phyloP scores from a whole-genome alignment of 176 grass and related monocot genomes.

The Hordeum marinum region DNA sequence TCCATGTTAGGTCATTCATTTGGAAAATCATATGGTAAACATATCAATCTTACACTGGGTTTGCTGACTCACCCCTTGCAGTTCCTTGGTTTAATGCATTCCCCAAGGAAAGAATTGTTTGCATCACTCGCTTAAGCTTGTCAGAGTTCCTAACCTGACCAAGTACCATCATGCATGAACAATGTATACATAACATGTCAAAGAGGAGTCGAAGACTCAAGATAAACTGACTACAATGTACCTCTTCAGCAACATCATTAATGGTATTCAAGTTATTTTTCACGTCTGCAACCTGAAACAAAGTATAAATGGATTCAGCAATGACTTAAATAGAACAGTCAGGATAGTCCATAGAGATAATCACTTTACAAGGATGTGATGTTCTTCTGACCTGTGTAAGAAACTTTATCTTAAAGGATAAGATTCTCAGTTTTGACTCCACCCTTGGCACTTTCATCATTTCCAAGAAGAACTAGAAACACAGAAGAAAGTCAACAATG shows the following conservation, averaged over 20 bases:
- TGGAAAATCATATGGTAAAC: constrained; percentile 12
- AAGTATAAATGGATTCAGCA: constrained; percentile 3
- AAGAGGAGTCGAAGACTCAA: background rate
- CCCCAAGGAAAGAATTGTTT: constrained; percentile 92
- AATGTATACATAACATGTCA: constrained; percentile 19
- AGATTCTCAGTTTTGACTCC: constrained; percentile 82
- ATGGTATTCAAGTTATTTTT: constrained; percentile 76
- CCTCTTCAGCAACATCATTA: constrained; percentile 78
- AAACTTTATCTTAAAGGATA: constrained; percentile 89
- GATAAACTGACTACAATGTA: constrained; percentile 20
- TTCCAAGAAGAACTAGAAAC: constrained; percentile 78
- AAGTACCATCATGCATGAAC: constrained; percentile 26
- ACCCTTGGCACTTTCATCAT: constrained; percentile 97
- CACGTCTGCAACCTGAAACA: constrained; percentile 72
- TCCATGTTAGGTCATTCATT: background rate
- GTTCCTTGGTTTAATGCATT: constrained; percentile 98
- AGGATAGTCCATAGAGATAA: background rate
- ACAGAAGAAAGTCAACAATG: constrained; percentile 23
- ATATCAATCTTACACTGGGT: constrained; percentile 6
- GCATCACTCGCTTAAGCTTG: constrained; percentile 86
- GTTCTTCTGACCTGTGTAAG: constrained; percentile 59
- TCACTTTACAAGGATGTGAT: background rate
- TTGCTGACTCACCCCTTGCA: constrained; percentile 71
- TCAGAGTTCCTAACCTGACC: constrained; percentile 72
- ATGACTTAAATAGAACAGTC: background rate